Evolutionary conservation across 2,329 filamentous ascomycete species (phyloP).

Genomic region (Arthrocladium fulminans): DNA sequence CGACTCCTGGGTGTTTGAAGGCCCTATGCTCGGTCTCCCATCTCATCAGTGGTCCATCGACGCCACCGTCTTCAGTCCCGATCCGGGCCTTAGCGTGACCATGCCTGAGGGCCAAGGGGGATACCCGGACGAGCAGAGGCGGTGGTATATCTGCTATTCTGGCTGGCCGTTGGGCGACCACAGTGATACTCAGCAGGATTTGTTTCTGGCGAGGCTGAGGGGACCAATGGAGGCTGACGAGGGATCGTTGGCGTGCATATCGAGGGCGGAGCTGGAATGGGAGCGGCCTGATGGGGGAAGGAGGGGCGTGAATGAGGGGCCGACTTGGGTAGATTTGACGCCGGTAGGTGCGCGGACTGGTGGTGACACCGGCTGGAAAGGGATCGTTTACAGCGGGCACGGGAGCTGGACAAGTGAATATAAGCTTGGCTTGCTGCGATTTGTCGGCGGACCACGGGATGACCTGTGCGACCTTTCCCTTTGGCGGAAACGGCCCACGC

Average conservation of each 20-base stretch:
- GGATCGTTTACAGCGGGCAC: conserved; percentile 22
- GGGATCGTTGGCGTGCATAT: conserved; percentile 13
- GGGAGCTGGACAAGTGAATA: conserved; percentile 23
- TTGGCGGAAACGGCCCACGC: conserved; percentile 18
- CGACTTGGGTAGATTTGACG: conserved; percentile 17
- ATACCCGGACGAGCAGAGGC: conserved; percentile 1
- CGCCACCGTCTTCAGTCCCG: conserved; percentile 18
- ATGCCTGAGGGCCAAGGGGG: neutral
- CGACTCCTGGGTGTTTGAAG: conserved; percentile 18
- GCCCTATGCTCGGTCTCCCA: conserved; percentile 18
- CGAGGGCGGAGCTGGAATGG: conserved; percentile 16
- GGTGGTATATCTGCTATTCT: conserved; percentile 19
- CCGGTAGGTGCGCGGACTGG: neutral
- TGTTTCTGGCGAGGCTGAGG: conserved; percentile 18
- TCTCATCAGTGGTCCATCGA: conserved; percentile 22
- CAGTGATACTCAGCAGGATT: conserved; percentile 21
- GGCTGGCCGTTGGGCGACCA: conserved; percentile 21
- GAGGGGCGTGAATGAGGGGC: conserved; percentile 22
- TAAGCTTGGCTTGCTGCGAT: conserved; percentile 17
- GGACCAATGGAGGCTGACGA: conserved; percentile 13
- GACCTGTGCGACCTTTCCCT: conserved; percentile 13
- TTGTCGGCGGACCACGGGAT: conserved; percentile 6
- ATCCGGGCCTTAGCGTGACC: neutral
- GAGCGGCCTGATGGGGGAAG: conserved; percentile 18
- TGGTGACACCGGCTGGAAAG: conserved; percentile 11